Base-by-base conservation (phyloP, 78 protist genomes). In the Guillardia theta region DNA sequence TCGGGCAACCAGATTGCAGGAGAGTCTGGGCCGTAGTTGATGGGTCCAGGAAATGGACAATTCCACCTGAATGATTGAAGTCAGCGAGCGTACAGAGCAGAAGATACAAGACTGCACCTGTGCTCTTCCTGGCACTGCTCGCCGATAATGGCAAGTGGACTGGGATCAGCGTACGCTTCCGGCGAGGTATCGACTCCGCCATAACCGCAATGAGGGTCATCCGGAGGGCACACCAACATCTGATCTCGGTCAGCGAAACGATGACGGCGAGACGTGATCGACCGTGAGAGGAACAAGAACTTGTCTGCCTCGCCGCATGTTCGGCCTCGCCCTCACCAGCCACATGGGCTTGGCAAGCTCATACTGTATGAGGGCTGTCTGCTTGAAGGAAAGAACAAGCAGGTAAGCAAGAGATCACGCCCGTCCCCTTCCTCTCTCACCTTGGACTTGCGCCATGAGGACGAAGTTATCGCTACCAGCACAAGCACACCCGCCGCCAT, bases 21-120 rank as follows among this genome's bases (percentile, higher is more conserved):
- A 36, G 83, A 70, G 41, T 70, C 83, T 12, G 83, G 83, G 83
- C 83, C 83, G 83, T 70, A 70, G 83, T 70, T 70, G 10, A 22
- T 70, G 1, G 83, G 83, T 22, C 83, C 83, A 18, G 83, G 83
- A 24, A 70, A 70, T 24, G 83, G 33, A 24, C 83, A 70, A 3
- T 70, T 43, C 83, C 83, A 70, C 45, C 70, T 58, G 70, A n/a
- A n/a, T n/a, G n/a, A n/a, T n/a, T n/a, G n/a, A n/a, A n/a, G n/a
- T n/a, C n/a, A n/a, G n/a, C n/a, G n/a, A n/a, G n/a, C n/a, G n/a
- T n/a, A n/a, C n/a, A n/a, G n/a, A n/a, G n/a, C n/a, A n/a, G n/a
- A n/a, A n/a, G n/a, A n/a, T n/a, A n/a, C n/a, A n/a, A n/a, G n/a
- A n/a, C n/a, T n/a, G n/a, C 2, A 58, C 70, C 83, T 24, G 83